Base-by-base conservation (phyloP, 164 flowering plant genomes). In the Tetracentron sinense region DNA sequence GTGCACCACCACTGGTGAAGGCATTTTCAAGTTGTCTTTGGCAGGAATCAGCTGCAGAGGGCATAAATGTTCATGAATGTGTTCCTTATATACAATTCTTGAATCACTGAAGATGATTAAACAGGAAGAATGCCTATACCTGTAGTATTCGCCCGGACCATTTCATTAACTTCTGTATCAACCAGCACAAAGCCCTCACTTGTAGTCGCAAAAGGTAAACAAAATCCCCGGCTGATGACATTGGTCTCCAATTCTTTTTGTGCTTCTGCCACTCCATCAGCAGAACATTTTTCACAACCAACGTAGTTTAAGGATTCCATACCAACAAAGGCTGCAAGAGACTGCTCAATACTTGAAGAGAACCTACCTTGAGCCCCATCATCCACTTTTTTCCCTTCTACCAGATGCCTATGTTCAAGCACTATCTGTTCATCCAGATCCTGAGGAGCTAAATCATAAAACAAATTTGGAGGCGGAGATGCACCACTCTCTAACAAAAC, bases 401-500 rank as follows among this genome's bases (percentile, higher is more conserved):
- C 31, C 44, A 54, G 6, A 66, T 60, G 67, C 58, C 54, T 70
- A 69, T 66, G 69, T 42, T 63, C 70, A 67, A 62, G 56, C 52
- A 69, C 51, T 55, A 67, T 68, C 42, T 55, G 60, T 29, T 78
- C 82, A 50, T 63, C 73, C 19, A 65, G 35, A 53, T 73, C 76
- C 29, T 58, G 73, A 0, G 66, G 59, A 63, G 70, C 69, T 54
- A 80, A 71, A 78, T 81, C 82, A 48, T 75, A 63, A 73, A 84
- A 84, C 55, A 85, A 75, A 85, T 83, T 85, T 50, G 84, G 77
- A 20, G 92, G 91, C 56, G 90, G 92, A 16, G 90, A 77, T 44
- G 92, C 89, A 56, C 89, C 96, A 72, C 87, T 88, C 70, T 92
- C 92, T 63, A 85, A 66, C 72, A 87, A 79, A 63, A 93, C 87